Base-by-base conservation (phyloP, 176 grass and related monocot species). In the Eleusine indica region DNA sequence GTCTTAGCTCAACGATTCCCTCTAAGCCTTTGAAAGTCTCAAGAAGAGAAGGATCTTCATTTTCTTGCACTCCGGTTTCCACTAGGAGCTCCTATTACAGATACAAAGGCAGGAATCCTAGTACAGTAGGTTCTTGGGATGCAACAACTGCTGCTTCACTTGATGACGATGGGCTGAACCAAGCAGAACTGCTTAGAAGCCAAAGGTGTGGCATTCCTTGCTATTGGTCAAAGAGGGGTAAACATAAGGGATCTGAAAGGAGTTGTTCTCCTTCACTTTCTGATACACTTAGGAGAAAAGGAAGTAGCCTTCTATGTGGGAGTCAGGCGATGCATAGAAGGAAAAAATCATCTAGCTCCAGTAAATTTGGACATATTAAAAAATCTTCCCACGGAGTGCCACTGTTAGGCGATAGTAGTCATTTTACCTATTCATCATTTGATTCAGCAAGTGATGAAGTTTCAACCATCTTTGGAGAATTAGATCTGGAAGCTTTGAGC, bases 401-500 rank as follows among this genome's bases (percentile, higher is more conserved):
- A 30, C 76, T 95, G 48, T 89, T 98, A 85, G 78, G 82, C 53
- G 92, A 91, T 80, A 91, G 87, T 77, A 89, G 88, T 79, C 71
- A 82, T 90, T 87, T 88, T 73, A 84, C 85, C 80, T 81, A 86
- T 82, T 96, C 96, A 6, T 89, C 89, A 88, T 89, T 96, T 78
- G 96, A 96, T 85, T 96, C 93, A 38, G 89, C 81, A 66, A 95
- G 89, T 51, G 93, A 93, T 81, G 91, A 90, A 70, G 86, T 98
- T 82, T 98, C 96, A 57, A 92, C 89, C 75, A 96, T 90, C 77
- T 90, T 94, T 90, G 96, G 85, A 60, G 96, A 98, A 65, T 80
- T 98, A 90, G 93, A 98, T 89, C 93, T 98, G 75, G 96, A 98
- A 89, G 93, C 93, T 60, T 78, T 94, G 48, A 98, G 96, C 84